Evolutionary conservation across 2,329 filamentous ascomycete genomes (phyloP).

Genomic region (Ophiostoma montium): DNA sequence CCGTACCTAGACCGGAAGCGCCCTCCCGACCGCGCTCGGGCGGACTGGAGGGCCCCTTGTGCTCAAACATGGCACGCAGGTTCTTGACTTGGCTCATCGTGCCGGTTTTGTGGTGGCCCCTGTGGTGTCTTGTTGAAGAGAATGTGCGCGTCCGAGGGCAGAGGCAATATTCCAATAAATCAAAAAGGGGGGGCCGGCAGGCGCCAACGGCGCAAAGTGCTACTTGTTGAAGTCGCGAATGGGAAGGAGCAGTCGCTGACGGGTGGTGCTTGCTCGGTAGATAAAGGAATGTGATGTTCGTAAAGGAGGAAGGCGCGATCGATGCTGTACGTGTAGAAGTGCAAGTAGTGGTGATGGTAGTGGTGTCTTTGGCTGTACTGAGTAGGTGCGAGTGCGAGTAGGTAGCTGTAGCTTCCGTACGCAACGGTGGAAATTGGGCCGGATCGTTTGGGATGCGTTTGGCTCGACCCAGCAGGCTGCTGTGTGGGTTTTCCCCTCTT

Average conservation of each 20-base stretch:
- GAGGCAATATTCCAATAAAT: background rate
- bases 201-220: constrained; percentile 8
- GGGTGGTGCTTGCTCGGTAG: background rate
- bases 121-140: background rate
- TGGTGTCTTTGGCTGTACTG: background rate
- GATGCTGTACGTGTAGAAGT: background rate
- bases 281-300: background rate
- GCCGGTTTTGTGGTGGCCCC: constrained; percentile 17
- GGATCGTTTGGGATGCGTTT: too few species aligned
- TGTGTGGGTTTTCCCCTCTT: too few species aligned
- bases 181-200: constrained; percentile 4
- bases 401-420: too few species aligned
- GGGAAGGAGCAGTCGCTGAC: constrained; percentile 2
- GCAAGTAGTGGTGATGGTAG: background rate
- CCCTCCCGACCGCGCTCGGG: constrained; percentile 57
- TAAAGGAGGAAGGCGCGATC: constrained; percentile 1
- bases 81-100: constrained; percentile 57
- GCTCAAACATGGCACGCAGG: constrained; percentile 69
- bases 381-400: too few species aligned
- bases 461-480: too few species aligned
- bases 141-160: background rate
- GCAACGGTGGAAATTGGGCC: too few species aligned
- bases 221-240: background rate
- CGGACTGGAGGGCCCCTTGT: constrained; percentile 49
- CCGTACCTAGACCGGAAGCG: constrained; percentile 27